Evolutionary conservation across 208 protist species (phyloP), one percentile per base, ranked within the genome.

Genomic region (Trypanosoma conorhini): DNA sequence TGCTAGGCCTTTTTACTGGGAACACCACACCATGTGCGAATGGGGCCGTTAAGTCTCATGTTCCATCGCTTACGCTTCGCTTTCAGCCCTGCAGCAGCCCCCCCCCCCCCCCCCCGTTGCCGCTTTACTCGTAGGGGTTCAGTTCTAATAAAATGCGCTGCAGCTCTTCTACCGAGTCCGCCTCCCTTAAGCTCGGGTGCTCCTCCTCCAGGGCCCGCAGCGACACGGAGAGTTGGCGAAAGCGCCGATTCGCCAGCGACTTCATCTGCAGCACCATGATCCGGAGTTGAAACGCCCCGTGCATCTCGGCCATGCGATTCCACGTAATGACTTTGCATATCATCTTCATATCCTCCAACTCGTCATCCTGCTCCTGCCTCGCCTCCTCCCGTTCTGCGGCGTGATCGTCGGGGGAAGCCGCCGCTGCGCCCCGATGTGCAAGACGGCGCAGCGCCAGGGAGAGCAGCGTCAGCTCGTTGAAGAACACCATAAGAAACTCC

Each of bases 191-290:
- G 19, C 59, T 60, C 13, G 82, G 82, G 40, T 84, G 66, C 71
- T 76, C 56, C 26, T 77, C 46, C 26, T 74, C 77, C 65, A 85
- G 67, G 19, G 42, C 54, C 22, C 67, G 61, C 60, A 91, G 67
- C 52, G 75, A 64, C 9, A 65, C 60, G 24, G 79, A 79, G 28
- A 88, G 74, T 9, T 61, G 58, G 13, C 62, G 68, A 64, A 93
- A 93, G 22, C 88, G 82, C 8, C 65, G 33, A 57, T 89, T 91
- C 8, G 88, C 85, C 63, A 85, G 87, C 22, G 40, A 52, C 72
- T 81, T 88, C 85, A 93, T 87, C 66, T 85, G 77, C 31, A 80
- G 72, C 42, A 91, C 79, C 64, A 93, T 86, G 15, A 67, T 30
- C 67, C 72, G 81, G 26, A 93, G 67, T 57, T 90, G 83, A 67